Evolutionary conservation across 148 eudicot genomes (phyloP).

Genomic region (Fagopyrum tataricum): DNA sequence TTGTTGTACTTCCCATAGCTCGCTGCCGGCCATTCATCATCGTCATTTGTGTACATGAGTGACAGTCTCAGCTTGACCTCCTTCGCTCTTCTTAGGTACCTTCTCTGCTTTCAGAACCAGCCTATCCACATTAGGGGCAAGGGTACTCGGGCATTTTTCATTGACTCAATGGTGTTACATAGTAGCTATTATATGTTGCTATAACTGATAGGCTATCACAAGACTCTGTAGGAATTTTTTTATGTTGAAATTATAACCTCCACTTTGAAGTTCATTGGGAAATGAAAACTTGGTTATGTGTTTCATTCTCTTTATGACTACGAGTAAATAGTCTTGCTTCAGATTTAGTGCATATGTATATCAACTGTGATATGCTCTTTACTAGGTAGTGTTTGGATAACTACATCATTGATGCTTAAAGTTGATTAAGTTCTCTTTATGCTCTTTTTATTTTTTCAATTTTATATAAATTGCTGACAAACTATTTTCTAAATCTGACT

Average conservation of each 20-base stretch:
- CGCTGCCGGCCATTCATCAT: conserved; percentile 49
- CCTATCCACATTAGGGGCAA: conserved; percentile 23
- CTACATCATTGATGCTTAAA: too few species aligned
- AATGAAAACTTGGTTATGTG: background rate
- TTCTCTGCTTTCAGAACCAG: conserved; percentile 69
- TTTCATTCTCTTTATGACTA: background rate
- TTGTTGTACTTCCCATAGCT: conserved; percentile 49
- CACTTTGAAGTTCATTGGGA: background rate
- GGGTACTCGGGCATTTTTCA: background rate
- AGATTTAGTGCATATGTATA: background rate
- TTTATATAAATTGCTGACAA: too few species aligned
- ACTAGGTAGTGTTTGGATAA: too few species aligned
- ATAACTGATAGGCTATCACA: background rate
- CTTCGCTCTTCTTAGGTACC: conserved; percentile 16
- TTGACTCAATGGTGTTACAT: background rate
- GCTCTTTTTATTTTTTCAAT: too few species aligned
- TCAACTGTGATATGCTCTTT: background rate
- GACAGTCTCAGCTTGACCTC: conserved; percentile 9
- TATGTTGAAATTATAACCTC: background rate
- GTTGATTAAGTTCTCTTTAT: too few species aligned
- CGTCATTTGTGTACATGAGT: conserved; percentile 15
- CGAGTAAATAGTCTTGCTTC: background rate
- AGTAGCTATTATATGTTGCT: background rate
- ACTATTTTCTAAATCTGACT: too few species aligned
- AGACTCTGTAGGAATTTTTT: background rate